Evolutionary conservation across 73 alveolate genomes (phyloP), one percentile per base, ranked within the genome.

Genomic region (Urostyla sp.): DNA sequence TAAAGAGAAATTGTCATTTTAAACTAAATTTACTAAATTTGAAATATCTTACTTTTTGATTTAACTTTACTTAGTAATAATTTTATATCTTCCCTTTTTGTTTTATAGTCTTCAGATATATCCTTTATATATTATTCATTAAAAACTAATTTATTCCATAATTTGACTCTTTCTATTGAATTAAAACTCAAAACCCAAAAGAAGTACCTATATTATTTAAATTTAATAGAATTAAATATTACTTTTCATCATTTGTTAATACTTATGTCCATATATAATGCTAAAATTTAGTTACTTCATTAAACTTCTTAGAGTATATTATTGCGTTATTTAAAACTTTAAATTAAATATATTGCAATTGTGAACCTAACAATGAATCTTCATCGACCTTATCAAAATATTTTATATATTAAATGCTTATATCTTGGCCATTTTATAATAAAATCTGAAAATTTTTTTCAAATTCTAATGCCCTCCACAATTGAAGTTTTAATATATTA

Each of bases 91-190:
- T 69, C 72, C 30, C 83, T 69, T 46, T 49, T 21, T 28, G 7
- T 46, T 32, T 30, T 69, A 37, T 7, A 48, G 7, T 56, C 49
- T 28, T 48, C 57, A 13, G 72, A 67, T 6, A 69, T 36, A 49
- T 13, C 44, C 23, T 69, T 49, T 27, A 69, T 46, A 49, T 69
- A 69, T 28, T 69, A 46, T 28, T 69, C 83, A 49, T 69, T 69
- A 69, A 69, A 69, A 1, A 69, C 83, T 46, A 69, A 27, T 8
- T 57, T 69, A 49, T 69, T 69, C 83, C 83, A 69, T 8, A 69
- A 26, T 32, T 69, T 45, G 11, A 69, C 67, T 49, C 83, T 69
- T 10, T 69, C 83, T 1, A 27, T 52, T 18, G 83, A 0, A 7
- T 18, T 46, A 69, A 69, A 69, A 1, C 21, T 45, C 23, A 46